Conservation (phyloP, 23 red algal genomes). For the Rhodosorus marinus region DNA sequence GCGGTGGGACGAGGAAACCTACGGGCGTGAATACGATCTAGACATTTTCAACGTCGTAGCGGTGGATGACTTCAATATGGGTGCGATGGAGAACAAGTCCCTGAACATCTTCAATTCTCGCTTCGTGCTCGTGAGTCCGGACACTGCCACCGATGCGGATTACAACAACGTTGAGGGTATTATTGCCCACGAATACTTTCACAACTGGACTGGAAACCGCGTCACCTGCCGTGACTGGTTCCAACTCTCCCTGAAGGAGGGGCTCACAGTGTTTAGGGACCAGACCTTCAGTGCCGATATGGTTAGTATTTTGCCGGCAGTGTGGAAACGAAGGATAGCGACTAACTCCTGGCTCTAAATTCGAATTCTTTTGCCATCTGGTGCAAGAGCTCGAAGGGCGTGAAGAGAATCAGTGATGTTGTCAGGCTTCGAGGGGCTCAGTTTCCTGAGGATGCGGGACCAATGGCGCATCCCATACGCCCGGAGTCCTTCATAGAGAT, state of each 20-base stretch:
- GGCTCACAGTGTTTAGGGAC: constrained; percentile 92
- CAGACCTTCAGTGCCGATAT: constrained; percentile 83
- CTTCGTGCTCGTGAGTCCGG: constrained; percentile 71
- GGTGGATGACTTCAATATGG: constrained; percentile 84
- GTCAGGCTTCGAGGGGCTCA: constrained; percentile 43
- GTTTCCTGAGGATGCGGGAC: constrained; percentile 96
- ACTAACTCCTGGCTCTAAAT: no score
- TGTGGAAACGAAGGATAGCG: no score
- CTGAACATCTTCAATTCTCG: constrained; percentile 95
- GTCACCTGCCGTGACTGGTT: constrained; percentile 93
- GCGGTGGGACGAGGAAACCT: constrained; percentile 92
- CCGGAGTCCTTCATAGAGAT: constrained; percentile 64
- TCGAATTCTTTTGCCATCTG: no score
- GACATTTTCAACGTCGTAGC: constrained; percentile 90
- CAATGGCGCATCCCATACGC: constrained; percentile 89
- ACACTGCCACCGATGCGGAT: constrained; percentile 86
- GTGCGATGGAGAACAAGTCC: constrained; percentile 96
- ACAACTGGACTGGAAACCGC: constrained; percentile 96
- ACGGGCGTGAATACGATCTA: constrained; percentile 85
- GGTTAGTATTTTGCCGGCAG: constrained; percentile 6
- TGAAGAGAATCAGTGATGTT: constrained; percentile 83
- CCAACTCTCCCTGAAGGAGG: constrained; percentile 91
- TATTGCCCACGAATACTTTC: constrained; percentile 94
- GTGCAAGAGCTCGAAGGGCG: constrained; percentile 25
- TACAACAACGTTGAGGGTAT: constrained; percentile 68